Percentiles rank a stretch among this genome's conserved stretches.
Conservation (phyloP, 345 rosid species). For the Arabidopsis arenosa region DNA sequence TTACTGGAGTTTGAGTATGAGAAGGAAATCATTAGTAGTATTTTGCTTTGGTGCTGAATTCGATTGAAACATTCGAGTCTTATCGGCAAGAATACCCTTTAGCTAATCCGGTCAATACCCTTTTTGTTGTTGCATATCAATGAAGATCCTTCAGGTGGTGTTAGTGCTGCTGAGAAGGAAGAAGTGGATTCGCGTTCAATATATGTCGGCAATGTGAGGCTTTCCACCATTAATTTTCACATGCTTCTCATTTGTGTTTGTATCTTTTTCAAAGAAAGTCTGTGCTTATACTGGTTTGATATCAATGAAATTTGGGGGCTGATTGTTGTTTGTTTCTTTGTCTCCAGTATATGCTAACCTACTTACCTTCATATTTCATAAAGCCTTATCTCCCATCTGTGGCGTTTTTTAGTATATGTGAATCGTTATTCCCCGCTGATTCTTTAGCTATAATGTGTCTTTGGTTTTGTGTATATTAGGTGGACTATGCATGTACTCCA, state of each 20-base stretch:
- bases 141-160: slow-evolving; percentile 75
- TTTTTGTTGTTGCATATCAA: slow-evolving; percentile 35
- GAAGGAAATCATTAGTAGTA: not conserved
- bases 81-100: slow-evolving; percentile 12
- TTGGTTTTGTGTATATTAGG: slow-evolving; percentile 57
- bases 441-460: not conserved
- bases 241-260: slow-evolving; percentile 7
- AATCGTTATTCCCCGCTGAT: not conserved
- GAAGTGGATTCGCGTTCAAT: slow-evolving; percentile 96
- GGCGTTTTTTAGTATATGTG: not conserved
- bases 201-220: slow-evolving; percentile 97
- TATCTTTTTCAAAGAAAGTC: not conserved
- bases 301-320: slow-evolving; percentile 3
- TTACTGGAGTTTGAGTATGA: not conserved
- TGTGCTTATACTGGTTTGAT: not conserved
- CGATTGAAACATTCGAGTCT: not conserved
- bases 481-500: slow-evolving; percentile 95
- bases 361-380: not conserved
- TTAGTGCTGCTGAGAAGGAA: slow-evolving; percentile 89
- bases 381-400: slow-evolving; percentile 6
- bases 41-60: slow-evolving; percentile 13
- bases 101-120: slow-evolving; percentile 21
- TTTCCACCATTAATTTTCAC: slow-evolving; percentile 39
- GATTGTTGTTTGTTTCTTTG: slow-evolving; percentile 14
- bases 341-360: not conserved